Percentiles rank a stretch among this genome's conserved stretches.
Evolutionary conservation across 1,284 basidiomycete species (phyloP).

Genomic region (Megacollybia platyphylla): DNA sequence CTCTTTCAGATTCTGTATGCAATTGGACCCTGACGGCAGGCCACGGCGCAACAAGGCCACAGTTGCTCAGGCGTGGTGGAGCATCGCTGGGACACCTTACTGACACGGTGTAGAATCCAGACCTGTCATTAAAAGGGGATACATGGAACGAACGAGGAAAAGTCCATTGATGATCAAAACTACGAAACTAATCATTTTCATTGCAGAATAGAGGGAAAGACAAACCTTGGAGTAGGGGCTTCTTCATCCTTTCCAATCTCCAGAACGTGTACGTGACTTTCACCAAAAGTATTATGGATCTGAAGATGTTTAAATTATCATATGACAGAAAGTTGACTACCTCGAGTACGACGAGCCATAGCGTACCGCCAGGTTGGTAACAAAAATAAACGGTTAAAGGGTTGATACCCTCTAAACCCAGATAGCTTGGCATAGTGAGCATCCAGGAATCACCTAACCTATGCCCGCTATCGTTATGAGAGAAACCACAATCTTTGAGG

Average conservation of each 20-base stretch:
- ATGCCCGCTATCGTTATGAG: constrained; percentile 16
- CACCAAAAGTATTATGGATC: constrained; percentile 73
- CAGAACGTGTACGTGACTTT: constrained; percentile 53
- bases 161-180: constrained; percentile 60
- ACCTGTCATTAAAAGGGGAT: constrained; percentile 70
- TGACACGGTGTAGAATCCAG: constrained; percentile 51
- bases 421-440: constrained; percentile 62
- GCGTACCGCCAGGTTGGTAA: constrained; percentile 25
- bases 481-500: constrained; percentile 25
- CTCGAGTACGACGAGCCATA: constrained; percentile 49
- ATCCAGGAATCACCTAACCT: constrained; percentile 47
- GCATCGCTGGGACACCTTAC: constrained; percentile 25
- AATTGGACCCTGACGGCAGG: constrained; percentile 34
- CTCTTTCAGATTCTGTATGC: constrained; percentile 15
- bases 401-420: constrained; percentile 65
- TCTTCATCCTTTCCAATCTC: constrained; percentile 34
- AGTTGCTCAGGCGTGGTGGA: constrained; percentile 13
- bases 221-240: constrained; percentile 1
- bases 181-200: constrained; percentile 9
- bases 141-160: constrained; percentile 68
- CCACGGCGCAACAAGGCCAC: constrained; percentile 12
- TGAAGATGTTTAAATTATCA: constrained; percentile 14
- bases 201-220: too few relatives aligned
- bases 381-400: constrained; percentile 67
- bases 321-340: constrained; percentile 15